Evolutionary conservation across 2,329 filamentous ascomycete genomes (phyloP).

Genomic region (Penicillium sp.): DNA sequence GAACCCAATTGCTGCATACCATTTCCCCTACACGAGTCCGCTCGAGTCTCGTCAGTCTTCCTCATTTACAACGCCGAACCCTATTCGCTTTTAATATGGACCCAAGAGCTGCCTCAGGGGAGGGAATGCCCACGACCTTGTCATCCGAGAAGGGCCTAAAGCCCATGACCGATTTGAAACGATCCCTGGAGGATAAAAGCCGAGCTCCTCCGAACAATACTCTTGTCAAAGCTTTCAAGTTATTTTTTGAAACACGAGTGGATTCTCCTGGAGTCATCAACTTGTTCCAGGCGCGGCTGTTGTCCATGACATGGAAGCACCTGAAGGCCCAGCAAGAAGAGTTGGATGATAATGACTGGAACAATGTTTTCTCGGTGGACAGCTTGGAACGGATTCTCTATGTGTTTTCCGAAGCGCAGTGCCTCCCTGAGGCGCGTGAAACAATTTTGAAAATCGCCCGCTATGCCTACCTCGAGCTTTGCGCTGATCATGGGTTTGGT

Average conservation of each 20-base stretch:
- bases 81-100: constrained; percentile 42
- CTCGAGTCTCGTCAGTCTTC: constrained; percentile 38
- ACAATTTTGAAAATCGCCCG: constrained; percentile 50
- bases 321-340: constrained; percentile 52
- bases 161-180: constrained; percentile 71
- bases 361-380: constrained; percentile 46
- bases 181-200: constrained; percentile 66
- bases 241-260: constrained; percentile 66
- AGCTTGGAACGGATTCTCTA: constrained; percentile 50
- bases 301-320: constrained; percentile 66
- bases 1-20: constrained; percentile 40
- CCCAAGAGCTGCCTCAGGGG: constrained; percentile 54
- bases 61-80: constrained; percentile 43
- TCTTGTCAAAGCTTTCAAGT: constrained; percentile 68
- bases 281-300: constrained; percentile 69
- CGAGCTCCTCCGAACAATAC: constrained; percentile 69
- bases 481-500: constrained; percentile 51
- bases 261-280: constrained; percentile 61
- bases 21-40: constrained; percentile 40
- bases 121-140: constrained; percentile 61
- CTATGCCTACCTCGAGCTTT: constrained; percentile 44
- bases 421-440: constrained; percentile 45
- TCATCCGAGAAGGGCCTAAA: constrained; percentile 67
- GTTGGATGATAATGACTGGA: constrained; percentile 40
- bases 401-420: constrained; percentile 45